Conservation (phyloP, 2,329 filamentous ascomycete species). For the Capronia americana region DNA sequence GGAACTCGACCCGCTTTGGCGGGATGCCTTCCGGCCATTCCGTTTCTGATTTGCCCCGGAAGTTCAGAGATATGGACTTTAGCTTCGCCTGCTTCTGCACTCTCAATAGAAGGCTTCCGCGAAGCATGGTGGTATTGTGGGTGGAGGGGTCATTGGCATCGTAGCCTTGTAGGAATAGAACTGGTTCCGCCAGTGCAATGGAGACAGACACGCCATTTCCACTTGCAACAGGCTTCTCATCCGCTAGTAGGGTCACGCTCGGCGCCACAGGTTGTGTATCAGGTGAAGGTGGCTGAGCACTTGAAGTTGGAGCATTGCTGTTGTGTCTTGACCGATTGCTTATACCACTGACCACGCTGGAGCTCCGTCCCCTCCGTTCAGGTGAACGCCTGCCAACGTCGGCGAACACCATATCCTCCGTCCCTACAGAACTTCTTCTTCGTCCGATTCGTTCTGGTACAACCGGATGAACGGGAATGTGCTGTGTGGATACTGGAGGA, state of each 20-base stretch:
- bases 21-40: conserved; percentile 98
- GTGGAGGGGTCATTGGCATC: conserved; percentile 59
- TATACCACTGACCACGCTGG: conserved; percentile 39
- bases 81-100: conserved; percentile 91
- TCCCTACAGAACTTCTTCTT: conserved; percentile 42
- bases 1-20: conserved; percentile 80
- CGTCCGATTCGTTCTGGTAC: conserved; percentile 48
- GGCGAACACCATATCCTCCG: conserved; percentile 43
- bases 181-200: conserved; percentile 55
- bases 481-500: conserved; percentile 41
- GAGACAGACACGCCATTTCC: conserved; percentile 56
- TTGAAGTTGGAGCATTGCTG: conserved; percentile 36
- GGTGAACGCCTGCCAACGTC: conserved; percentile 34
- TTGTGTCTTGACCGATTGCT: conserved; percentile 40
- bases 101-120: conserved; percentile 80
- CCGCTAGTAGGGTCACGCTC: conserved; percentile 47
- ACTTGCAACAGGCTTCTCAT: conserved; percentile 57
- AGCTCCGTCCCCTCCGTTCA: conserved; percentile 35
- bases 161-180: conserved; percentile 57
- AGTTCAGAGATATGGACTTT: conserved; percentile 85
- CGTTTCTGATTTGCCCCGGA: conserved; percentile 82
- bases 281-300: conserved; percentile 23
- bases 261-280: conserved; percentile 39
- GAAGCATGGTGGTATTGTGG: conserved; percentile 78
- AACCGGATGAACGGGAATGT: conserved; percentile 40